Evolutionary conservation across 495 filamentous ascomycete species (phyloP).

Genomic region (Penicillium herquei): DNA sequence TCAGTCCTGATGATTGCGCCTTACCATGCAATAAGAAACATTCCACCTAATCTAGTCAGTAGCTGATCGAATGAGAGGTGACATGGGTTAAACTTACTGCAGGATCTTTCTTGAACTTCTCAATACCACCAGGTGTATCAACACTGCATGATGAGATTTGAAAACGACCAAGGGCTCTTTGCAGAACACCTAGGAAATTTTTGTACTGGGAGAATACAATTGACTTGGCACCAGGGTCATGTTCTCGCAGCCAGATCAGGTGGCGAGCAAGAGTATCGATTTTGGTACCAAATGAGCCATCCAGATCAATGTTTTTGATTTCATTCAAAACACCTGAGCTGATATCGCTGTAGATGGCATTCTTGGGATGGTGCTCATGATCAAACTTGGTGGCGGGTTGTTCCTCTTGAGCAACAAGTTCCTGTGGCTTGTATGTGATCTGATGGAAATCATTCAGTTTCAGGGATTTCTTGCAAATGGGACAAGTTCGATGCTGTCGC

Average conservation of each 20-base stretch:
- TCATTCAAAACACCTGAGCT: constrained; percentile 65
- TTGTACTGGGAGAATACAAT: constrained; percentile 88
- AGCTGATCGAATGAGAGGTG: background rate
- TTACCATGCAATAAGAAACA: constrained; percentile 88
- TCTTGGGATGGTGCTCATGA: constrained; percentile 29
- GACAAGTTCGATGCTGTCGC: constrained; percentile 61
- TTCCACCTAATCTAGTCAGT: constrained; percentile 49
- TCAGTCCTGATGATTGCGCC: constrained; percentile 83
- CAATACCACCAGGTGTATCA: constrained; percentile 59
- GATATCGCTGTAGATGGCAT: constrained; percentile 75
- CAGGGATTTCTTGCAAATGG: constrained; percentile 72
- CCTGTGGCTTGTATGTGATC: constrained; percentile 77
- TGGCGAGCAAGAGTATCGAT: constrained; percentile 81
- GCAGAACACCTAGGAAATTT: constrained; percentile 75
- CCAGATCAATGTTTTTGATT: constrained; percentile 79
- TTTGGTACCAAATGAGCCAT: constrained; percentile 80
- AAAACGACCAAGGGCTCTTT: constrained; percentile 61
- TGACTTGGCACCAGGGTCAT: constrained; percentile 85
- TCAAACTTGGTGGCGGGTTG: constrained; percentile 27
- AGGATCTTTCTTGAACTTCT: constrained; percentile 72
- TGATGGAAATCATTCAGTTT: constrained; percentile 66
- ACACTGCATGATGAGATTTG: constrained; percentile 71
- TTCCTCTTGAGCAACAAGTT: constrained; percentile 70
- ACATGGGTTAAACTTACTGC: constrained; percentile 32
- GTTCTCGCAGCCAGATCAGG: constrained; percentile 75